phyloP scores from a whole-genome alignment of 2,329 filamentous ascomycete species.

The Ophiocordyceps robertsii region DNA sequence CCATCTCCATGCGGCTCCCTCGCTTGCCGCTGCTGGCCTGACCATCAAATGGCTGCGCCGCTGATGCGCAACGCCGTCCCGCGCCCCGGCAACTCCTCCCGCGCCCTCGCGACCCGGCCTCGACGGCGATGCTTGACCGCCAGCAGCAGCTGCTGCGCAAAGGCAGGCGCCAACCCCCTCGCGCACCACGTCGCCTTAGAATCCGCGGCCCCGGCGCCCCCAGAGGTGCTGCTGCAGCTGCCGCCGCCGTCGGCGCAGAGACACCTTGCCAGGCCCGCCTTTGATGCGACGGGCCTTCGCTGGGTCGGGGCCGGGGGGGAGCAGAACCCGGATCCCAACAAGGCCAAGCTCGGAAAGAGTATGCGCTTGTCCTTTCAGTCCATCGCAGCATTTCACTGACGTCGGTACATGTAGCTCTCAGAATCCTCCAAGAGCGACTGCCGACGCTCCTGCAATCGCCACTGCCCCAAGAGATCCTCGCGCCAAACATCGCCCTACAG shows the following conservation, averaged over 20 bases:
- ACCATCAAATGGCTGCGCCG: conserved; percentile 20
- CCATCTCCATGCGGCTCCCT: conserved; percentile 3
- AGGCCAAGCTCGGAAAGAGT: conserved; percentile 52
- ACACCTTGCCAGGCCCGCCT: conserved; percentile 11
- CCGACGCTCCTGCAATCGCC: conserved; percentile 54
- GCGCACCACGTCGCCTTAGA: conserved; percentile 2
- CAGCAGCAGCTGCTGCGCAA: conserved; percentile 8
- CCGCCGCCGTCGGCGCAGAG: neutral
- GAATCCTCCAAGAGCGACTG: conserved; percentile 52
- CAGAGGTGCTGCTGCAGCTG: neutral
- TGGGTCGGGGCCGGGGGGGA: conserved; percentile 14
- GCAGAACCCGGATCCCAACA: conserved; percentile 38
- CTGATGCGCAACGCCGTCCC: conserved; percentile 13
- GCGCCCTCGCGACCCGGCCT: conserved; percentile 10
- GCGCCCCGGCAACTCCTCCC: conserved; percentile 11
- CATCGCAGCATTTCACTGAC: conserved; percentile 1
- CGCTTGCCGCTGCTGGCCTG: conserved; percentile 4
- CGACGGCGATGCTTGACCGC: neutral
- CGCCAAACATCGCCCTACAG: conserved; percentile 57
- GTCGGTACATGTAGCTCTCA: conserved; percentile 35
- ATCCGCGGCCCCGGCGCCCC: neutral
- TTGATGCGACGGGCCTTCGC: conserved; percentile 16
- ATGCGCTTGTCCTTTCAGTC: conserved; percentile 10
- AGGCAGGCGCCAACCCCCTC: conserved; percentile 15
- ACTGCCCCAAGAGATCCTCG: conserved; percentile 61